Percentiles rank a stretch among this genome's conserved stretches.
Evolutionary conservation across 495 filamentous ascomycete genomes (phyloP).

Genomic region (Penicillium paradoxum): DNA sequence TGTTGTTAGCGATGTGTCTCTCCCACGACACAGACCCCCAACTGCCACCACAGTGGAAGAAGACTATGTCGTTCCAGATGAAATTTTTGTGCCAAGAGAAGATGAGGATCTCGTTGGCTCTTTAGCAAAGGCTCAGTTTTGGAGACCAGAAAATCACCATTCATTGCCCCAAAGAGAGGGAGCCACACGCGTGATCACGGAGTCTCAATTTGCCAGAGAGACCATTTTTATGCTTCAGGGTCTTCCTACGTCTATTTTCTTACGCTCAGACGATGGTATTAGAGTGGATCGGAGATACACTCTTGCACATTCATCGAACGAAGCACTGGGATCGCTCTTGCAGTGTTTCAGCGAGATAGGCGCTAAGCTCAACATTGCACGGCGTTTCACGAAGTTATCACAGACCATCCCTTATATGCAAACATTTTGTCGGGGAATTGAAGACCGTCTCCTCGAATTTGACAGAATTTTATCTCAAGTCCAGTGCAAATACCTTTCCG

Average conservation of each 20-base stretch:
- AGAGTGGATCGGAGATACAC: constrained; percentile 35
- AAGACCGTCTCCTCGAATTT: constrained; percentile 37
- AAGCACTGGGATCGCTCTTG: constrained; percentile 37
- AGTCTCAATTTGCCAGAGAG: constrained; percentile 72
- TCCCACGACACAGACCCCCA: constrained; percentile 18
- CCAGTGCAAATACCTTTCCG: constrained; percentile 40
- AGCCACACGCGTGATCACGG: constrained; percentile 53
- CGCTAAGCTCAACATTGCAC: constrained; percentile 38
- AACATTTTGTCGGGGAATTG: constrained; percentile 49
- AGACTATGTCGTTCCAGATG: constrained; percentile 36
- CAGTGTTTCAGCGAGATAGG: constrained; percentile 42
- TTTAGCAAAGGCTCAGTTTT: constrained; percentile 59
- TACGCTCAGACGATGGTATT: constrained; percentile 35
- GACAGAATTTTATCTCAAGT: constrained; percentile 40
- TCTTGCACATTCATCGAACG: constrained; percentile 35
- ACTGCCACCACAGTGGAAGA: constrained; percentile 22
- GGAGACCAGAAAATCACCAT: constrained; percentile 44
- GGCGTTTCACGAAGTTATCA: constrained; percentile 38
- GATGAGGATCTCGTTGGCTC: constrained; percentile 41
- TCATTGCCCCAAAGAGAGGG: constrained; percentile 22
- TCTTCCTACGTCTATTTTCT: constrained; percentile 68
- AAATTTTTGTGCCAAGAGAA: constrained; percentile 31
- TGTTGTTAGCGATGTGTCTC: constrained; percentile 27
- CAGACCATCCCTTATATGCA: constrained; percentile 48
- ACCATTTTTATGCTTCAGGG: constrained; percentile 80